Conservation (phyloP, 2,329 filamentous ascomycete genomes). For the Colletotrichum viniferum region DNA sequence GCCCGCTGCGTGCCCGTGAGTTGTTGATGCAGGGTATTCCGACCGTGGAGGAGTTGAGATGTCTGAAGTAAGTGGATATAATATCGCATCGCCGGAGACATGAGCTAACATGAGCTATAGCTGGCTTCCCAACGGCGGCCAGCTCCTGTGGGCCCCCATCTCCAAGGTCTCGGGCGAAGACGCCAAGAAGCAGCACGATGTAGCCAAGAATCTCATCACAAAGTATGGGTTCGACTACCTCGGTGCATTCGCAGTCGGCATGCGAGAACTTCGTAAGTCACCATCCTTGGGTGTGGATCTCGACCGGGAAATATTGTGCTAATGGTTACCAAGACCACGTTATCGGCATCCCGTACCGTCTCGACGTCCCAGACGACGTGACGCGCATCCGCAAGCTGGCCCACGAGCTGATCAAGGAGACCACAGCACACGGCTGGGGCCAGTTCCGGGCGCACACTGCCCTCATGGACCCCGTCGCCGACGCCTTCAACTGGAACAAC, state of each 20-base stretch:
- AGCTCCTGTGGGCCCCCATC: constrained; percentile 42
- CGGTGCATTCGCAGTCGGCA: constrained; percentile 32
- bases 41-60: constrained; percentile 42
- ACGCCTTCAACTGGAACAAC: constrained; percentile 46
- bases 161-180: constrained; percentile 36
- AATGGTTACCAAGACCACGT: constrained; percentile 43
- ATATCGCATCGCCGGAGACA: background rate
- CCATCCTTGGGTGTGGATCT: background rate
- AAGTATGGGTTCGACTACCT: constrained; percentile 34
- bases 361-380: constrained; percentile 42
- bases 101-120: background rate
- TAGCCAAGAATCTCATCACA: constrained; percentile 29
- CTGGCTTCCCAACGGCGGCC: constrained; percentile 42
- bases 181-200: constrained; percentile 35
- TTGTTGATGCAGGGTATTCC: constrained; percentile 38
- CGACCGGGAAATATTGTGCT: background rate
- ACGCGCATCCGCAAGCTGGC: constrained; percentile 27
- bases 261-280: constrained; percentile 30
- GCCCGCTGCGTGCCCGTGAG: constrained; percentile 29
- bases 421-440: constrained; percentile 42
- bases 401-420: constrained; percentile 40
- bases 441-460: constrained; percentile 49
- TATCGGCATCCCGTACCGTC: constrained; percentile 56
- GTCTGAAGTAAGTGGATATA: constrained; percentile 25
- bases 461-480: constrained; percentile 47